phyloP scores from a whole-genome alignment of 2,329 filamentous ascomycete genomes.

The Trichothecium roseum region DNA sequence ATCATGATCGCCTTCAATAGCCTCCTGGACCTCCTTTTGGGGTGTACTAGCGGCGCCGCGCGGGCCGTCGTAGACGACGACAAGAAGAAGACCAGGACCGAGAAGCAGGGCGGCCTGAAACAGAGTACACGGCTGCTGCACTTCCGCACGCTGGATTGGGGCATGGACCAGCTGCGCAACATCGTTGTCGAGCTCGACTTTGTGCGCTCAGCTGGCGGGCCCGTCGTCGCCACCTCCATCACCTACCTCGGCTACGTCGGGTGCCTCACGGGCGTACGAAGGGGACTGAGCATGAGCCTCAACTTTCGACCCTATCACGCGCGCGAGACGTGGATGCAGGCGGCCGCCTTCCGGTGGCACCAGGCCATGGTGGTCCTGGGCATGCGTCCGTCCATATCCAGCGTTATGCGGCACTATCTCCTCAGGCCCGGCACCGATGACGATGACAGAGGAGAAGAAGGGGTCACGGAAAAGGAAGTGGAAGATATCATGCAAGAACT shows the following conservation, averaged over 20 bases:
- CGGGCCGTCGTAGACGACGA: conserved; percentile 8
- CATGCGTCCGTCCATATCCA: conserved; percentile 13
- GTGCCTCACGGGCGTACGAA: conserved; percentile 34
- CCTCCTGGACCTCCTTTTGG: conserved; percentile 52
- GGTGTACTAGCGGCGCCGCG: conserved; percentile 45
- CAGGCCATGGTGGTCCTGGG: conserved; percentile 16
- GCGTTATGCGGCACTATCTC: conserved; percentile 12
- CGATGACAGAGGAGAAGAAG: background rate
- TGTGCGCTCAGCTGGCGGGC: conserved; percentile 19
- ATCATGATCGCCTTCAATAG: conserved; percentile 53
- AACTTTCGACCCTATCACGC: conserved; percentile 30
- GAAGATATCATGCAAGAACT: conserved; percentile 8
- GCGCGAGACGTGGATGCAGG: conserved; percentile 5
- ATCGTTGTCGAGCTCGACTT: conserved; percentile 43
- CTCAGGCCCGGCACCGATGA: conserved; percentile 3
- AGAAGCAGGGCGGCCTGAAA: too few species aligned
- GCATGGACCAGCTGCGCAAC: conserved; percentile 37
- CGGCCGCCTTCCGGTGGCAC: conserved; percentile 14
- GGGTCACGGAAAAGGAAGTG: conserved; percentile 4
- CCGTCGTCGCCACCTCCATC: conserved; percentile 31
- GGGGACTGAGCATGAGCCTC: conserved; percentile 34
- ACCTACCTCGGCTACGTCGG: conserved; percentile 40
- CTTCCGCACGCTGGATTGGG: conserved; percentile 46
- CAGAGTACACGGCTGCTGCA: conserved; percentile 31
- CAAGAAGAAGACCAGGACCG: background rate